Percentiles rank a stretch among this genome's conserved stretches.
These are phyloP conservation scores for Sordariomycetes sp. DNA, from an alignment of 2,329 filamentous ascomycete species.

Conservation along the genomic window DNA sequence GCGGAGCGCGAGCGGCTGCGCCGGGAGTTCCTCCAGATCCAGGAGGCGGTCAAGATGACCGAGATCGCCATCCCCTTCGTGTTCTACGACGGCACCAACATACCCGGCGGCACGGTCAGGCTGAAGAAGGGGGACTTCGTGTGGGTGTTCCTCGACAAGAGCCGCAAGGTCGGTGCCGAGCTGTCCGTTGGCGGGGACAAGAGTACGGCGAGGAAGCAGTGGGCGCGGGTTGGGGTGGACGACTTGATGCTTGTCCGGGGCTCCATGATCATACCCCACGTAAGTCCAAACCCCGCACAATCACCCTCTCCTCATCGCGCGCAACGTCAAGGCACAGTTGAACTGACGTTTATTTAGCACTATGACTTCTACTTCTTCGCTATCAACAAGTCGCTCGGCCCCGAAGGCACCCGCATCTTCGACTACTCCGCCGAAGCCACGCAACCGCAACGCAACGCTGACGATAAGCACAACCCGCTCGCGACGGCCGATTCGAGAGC, in stretches of 20 bases:
- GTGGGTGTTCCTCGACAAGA: conserved; percentile 89
- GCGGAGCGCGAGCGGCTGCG: conserved; percentile 68
- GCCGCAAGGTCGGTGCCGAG: conserved; percentile 80
- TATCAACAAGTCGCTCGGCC: conserved; percentile 71
- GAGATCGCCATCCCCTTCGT: conserved; percentile 91
- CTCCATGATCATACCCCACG: conserved; percentile 87
- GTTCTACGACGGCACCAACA: conserved; percentile 91
- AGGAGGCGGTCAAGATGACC: conserved; percentile 78
- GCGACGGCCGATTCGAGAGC: conserved; percentile 19
- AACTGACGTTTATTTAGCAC: conserved; percentile 47
- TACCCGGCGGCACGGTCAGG: conserved; percentile 70
- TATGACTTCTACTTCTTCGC: conserved; percentile 97
- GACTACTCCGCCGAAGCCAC: conserved; percentile 52
- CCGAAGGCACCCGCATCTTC: conserved; percentile 66
- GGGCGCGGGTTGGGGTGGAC: conserved; percentile 89
- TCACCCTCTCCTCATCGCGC: not conserved
- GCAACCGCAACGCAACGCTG: conserved; percentile 1
- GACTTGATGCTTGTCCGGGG: conserved; percentile 89
- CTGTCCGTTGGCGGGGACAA: conserved; percentile 58
- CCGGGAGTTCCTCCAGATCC: conserved; percentile 71
- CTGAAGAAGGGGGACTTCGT: conserved; percentile 89
- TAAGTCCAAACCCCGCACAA: conserved; percentile 36
- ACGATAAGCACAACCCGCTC: conserved; percentile 13
- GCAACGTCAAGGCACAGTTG: not conserved
- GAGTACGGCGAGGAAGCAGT: conserved; percentile 59